Evolutionary conservation across 441 rosid species (phyloP), one percentile per base, ranked within the genome.

Genomic region (Jatropha multifida): DNA sequence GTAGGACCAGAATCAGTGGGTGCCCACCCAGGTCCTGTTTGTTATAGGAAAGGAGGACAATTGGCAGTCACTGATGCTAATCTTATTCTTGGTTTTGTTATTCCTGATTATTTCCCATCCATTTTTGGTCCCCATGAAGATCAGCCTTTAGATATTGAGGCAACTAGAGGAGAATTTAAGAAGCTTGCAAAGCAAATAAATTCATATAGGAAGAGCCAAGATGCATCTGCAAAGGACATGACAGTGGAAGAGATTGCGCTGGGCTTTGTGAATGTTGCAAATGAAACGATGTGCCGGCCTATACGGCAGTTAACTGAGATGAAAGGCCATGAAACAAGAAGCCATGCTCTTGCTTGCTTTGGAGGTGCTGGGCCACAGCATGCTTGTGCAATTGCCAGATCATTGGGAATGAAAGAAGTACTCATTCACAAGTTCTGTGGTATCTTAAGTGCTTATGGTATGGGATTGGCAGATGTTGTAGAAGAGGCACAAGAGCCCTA

Each of bases 361-460:
- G 99, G 99, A 67, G 99, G 98, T 77, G 99, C 98, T 77, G 99
- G 99, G 65, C 98, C 99, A 61, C 99, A 95, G 38, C 99, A 94
- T 86, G 91, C 99, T 60, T 94, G 99, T 83, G 97, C 99, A 59
- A 91, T 94, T 68, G 96, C 99, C 65, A 85, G 92, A 83, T 90
- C 93, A 40, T 73, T 94, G 85, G 98, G 99, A 58, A 94, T 94
- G 99, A 91, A 77, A 68, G 98, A 91, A 83, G 97, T 94, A 58
- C 88, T 94, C 66, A 84, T 94, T 77, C 99, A 94, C 79, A 86
- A 86, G 79, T 91, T 88, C 72, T 93, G 98, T 81, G 99, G 99
- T 68, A 93, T 94, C 74, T 78, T 94, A 68, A 94, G 99, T 86
- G 97, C 99, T 37, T 93, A 93, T 77, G 99, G 99, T 59, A 93